Evolutionary conservation across 2,329 filamentous ascomycete species (phyloP), one percentile per base, ranked within the genome.

Genomic region (Aureobasidium sp.): DNA sequence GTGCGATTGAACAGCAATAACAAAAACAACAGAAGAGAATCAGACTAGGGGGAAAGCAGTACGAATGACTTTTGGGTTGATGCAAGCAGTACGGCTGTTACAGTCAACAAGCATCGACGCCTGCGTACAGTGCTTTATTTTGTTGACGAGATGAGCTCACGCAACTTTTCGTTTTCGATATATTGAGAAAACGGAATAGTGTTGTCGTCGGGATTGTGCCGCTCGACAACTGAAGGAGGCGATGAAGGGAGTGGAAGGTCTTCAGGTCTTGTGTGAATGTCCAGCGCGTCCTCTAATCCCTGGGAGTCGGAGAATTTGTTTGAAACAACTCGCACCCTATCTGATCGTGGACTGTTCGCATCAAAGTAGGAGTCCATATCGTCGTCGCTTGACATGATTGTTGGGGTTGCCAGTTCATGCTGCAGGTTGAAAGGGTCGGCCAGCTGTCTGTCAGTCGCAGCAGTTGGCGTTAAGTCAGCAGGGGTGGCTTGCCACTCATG

Each of bases 351-450:
- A 27, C 50, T 59, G 30, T 55, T 47, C 9, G 55, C 37, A n/a
- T 59, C 61, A 34, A 63, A 63, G 32, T 63, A 63, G 7, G 53
- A 52, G 25, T 63, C 61, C 36, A 62, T 4, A 25, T 48, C 61
- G 13, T 62, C 50, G 15, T 62, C 52, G 39, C 59, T 61, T 21
- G 49, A 53, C 47, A 54, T 27, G 21, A 44, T 16, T 11, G 59
- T 53, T 16, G 59, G 59, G 3, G 48, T 61, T 16, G 39, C 16
- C 27, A 44, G 36, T 3, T 47, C 59, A 39, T 58, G 54, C 16
- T 58, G 41, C 10, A 47, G 48, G 27, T 54, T 42, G 15, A 49
- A 59, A 13, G 44, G 32, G 25, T 61, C 49, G 11, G 25, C 10
- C 16, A 53, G 13, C 3, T 47, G 25, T 30, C 2, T 39, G 7